Conservation (phyloP, 139 green algal species). For the Parachlorella kessleri region DNA sequence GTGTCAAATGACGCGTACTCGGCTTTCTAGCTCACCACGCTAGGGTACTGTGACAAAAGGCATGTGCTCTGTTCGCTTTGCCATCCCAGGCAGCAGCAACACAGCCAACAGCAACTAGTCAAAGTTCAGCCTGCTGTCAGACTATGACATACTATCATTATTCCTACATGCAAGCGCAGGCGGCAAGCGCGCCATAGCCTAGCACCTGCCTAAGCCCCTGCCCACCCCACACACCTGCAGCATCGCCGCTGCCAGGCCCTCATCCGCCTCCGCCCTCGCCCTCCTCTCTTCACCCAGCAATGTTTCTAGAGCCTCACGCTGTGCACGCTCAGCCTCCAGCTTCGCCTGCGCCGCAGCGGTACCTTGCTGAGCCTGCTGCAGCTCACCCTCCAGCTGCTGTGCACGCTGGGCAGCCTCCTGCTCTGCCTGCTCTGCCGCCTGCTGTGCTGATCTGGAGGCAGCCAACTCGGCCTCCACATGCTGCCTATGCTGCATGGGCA, state of each 20-base stretch:
- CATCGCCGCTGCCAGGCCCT: background rate
- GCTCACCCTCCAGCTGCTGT: background rate
- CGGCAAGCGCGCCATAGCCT: too few relatives aligned
- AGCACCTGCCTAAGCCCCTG: too few relatives aligned
- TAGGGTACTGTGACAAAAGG: too few relatives aligned
- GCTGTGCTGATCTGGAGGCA: background rate
- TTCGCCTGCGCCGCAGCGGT: background rate
- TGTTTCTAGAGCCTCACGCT: background rate
- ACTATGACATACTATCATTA: too few relatives aligned
- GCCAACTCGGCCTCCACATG: background rate
- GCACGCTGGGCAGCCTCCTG: background rate
- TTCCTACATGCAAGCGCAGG: too few relatives aligned
- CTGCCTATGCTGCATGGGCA: background rate
- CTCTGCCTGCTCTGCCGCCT: background rate
- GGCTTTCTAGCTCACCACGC: too few relatives aligned
- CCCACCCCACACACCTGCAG: too few relatives aligned
- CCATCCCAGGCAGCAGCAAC: background rate
- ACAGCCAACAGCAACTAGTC: background rate
- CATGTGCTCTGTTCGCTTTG: background rate
- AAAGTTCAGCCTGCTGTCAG: background rate
- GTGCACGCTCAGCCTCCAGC: background rate
- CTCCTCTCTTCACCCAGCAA: background rate
- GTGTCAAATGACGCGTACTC: too few relatives aligned
- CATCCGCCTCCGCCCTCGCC: background rate
- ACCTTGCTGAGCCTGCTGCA: background rate